Conservation (phyloP, 2,329 filamentous ascomycete species). For the Fusarium nisikadoi region DNA sequence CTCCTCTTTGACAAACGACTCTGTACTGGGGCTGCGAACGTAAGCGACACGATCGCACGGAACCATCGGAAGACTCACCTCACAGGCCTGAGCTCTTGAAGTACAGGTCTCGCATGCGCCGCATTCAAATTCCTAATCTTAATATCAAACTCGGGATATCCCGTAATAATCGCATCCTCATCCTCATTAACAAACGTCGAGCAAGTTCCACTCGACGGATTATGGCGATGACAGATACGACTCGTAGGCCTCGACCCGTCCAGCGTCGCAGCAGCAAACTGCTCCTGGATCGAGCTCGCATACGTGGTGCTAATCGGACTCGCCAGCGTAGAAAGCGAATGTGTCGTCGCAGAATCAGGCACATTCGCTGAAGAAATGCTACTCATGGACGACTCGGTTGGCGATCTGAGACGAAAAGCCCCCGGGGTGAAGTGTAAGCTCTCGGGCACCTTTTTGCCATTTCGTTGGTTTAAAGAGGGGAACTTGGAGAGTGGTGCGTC, state of each 20-base stretch:
- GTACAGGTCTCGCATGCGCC: not conserved
- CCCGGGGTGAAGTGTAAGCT: conserved; percentile 45
- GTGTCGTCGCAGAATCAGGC: conserved; percentile 53
- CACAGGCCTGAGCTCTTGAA: conserved; percentile 14
- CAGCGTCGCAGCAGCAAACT: conserved; percentile 44
- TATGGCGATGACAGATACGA: conserved; percentile 48
- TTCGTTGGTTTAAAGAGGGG: conserved; percentile 15
- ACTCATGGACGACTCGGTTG: conserved; percentile 53
- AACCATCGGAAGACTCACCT: conserved; percentile 14
- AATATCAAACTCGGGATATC: conserved; percentile 43
- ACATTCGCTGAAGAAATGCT: conserved; percentile 52
- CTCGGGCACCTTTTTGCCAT: conserved; percentile 45
- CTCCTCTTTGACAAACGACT: conserved; percentile 40
- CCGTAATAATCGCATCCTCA: conserved; percentile 42
- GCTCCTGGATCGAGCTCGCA: conserved; percentile 49
- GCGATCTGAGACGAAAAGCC: conserved; percentile 48
- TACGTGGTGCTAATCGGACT: conserved; percentile 52
- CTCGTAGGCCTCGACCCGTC: conserved; percentile 42
- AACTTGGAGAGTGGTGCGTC: conserved; percentile 34
- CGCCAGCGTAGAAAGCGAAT: conserved; percentile 50
- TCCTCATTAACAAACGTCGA: conserved; percentile 54
- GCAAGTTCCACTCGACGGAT: conserved; percentile 50
- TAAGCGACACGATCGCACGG: conserved; percentile 5
- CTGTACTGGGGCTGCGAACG: conserved; percentile 19
- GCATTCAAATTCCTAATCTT: conserved; percentile 38